These are phyloP conservation scores for Xerocomellus dryophilus DNA, from an alignment of 768 basidiomycete species.

Conservation along the genomic window DNA sequence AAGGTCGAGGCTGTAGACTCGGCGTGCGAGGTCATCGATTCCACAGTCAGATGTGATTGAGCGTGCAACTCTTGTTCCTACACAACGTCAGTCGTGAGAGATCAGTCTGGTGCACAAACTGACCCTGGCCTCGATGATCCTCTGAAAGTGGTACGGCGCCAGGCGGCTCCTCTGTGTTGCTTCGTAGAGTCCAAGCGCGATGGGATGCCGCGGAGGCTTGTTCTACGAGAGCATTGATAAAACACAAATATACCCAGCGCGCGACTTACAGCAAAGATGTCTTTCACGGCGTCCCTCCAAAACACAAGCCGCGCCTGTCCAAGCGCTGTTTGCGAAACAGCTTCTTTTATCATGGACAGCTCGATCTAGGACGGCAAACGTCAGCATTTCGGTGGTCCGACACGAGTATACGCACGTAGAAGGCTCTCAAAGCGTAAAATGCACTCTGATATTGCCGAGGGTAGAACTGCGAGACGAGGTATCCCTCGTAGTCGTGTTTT, in stretches of 20 bases:
- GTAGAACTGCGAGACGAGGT: slow-evolving; percentile 66
- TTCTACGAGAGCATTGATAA: slow-evolving; percentile 43
- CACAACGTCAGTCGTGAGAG: slow-evolving; percentile 21
- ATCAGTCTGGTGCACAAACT: slow-evolving; percentile 22
- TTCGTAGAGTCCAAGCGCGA: slow-evolving; percentile 68
- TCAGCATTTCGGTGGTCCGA: slow-evolving; percentile 5
- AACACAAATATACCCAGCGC: slow-evolving; percentile 13
- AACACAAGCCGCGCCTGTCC: slow-evolving; percentile 87
- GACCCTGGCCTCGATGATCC: slow-evolving; percentile 84
- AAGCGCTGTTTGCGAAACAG: slow-evolving; percentile 66
- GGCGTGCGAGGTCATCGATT: slow-evolving; percentile 67
- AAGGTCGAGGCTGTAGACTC: slow-evolving; percentile 80
- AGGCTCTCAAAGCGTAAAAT: slow-evolving; percentile 79
- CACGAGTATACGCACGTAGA: slow-evolving; percentile 57
- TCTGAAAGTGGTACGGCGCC: slow-evolving; percentile 72
- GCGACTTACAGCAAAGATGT: slow-evolving; percentile 54
- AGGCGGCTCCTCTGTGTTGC: slow-evolving; percentile 49
- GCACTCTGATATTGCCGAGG: slow-evolving; percentile 61
- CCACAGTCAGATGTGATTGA: slow-evolving; percentile 62
- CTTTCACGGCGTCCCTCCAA: slow-evolving; percentile 79
- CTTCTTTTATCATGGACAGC: slow-evolving; percentile 72
- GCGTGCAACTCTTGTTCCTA: slow-evolving; percentile 67
- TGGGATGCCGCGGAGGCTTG: slow-evolving; percentile 75
- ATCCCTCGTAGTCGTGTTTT: slow-evolving; percentile 82
- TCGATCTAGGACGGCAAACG: slow-evolving; percentile 52